Evolutionary conservation across 805 yeast species (phyloP).

Genomic region (Tetrapisispora iriomotensis): DNA sequence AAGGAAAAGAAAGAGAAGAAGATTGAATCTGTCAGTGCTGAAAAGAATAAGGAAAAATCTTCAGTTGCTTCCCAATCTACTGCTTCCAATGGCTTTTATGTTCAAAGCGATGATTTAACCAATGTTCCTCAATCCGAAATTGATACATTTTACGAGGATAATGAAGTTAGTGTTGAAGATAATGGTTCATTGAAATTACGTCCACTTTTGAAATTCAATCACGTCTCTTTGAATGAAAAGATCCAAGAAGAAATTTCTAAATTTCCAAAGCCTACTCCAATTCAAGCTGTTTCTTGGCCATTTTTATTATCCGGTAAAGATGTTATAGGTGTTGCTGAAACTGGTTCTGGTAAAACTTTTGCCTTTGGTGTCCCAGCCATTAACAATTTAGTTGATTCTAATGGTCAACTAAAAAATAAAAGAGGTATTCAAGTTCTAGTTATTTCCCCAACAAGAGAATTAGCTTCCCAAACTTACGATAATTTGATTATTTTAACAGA

Average conservation of each 20-base stretch:
- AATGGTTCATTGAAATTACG: constrained; percentile 41
- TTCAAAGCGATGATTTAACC: constrained; percentile 33
- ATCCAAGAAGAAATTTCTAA: constrained; percentile 53
- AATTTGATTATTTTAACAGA: constrained; percentile 58
- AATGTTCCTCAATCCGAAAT: constrained; percentile 44
- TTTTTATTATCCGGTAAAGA: constrained; percentile 67
- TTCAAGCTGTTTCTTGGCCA: constrained; percentile 94
- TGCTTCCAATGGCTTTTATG: constrained; percentile 21
- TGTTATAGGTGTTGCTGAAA: constrained; percentile 95
- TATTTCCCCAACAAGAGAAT: constrained; percentile 94
- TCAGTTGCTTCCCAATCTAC: not conserved
- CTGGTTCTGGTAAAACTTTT: constrained; percentile 96
- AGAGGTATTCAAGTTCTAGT: constrained; percentile 65
- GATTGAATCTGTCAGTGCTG: constrained; percentile 21
- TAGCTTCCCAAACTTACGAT: constrained; percentile 89
- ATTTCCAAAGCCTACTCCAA: constrained; percentile 90
- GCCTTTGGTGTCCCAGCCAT: constrained; percentile 98
- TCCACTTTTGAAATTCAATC: constrained; percentile 63
- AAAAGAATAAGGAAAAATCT: constrained; percentile 2
- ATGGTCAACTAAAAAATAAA: constrained; percentile 15
- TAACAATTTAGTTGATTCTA: constrained; percentile 40
- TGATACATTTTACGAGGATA: constrained; percentile 51
- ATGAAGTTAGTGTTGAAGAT: constrained; percentile 76
- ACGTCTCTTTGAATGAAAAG: constrained; percentile 45
- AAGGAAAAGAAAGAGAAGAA: constrained; percentile 27